Conservation (phyloP, 2,329 filamentous ascomycete species). For the Penicillium sclerotigenum region DNA sequence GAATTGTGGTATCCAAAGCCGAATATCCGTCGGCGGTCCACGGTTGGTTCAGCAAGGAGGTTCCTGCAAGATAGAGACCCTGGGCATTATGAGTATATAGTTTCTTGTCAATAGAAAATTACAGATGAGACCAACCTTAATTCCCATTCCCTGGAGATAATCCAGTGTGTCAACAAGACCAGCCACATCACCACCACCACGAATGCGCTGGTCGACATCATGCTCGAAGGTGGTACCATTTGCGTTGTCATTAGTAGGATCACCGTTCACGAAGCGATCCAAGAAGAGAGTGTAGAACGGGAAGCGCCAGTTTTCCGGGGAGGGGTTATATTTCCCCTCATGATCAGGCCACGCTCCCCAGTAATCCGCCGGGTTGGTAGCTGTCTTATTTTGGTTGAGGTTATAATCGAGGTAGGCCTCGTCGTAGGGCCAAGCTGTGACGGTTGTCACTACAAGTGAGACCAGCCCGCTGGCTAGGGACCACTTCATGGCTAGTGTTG, state of each 20-base stretch:
- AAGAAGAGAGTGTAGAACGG: conserved; percentile 65
- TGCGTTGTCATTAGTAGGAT: conserved; percentile 60
- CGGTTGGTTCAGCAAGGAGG: conserved; percentile 61
- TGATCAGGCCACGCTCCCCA: conserved; percentile 54
- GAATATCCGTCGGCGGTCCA: conserved; percentile 62
- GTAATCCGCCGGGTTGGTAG: conserved; percentile 56
- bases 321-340: conserved; percentile 44
- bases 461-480: conserved; percentile 27
- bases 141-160: conserved; percentile 63
- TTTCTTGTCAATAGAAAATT: neutral
- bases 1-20: conserved; percentile 59
- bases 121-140: conserved; percentile 46
- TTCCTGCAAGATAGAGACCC: conserved; percentile 61
- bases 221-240: conserved; percentile 61
- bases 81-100: conserved; percentile 26
- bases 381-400: conserved; percentile 58
- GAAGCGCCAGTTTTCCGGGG: conserved; percentile 62
- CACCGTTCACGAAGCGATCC: conserved; percentile 63
- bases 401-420: conserved; percentile 54
- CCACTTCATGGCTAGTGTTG: conserved; percentile 32
- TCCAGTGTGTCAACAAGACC: conserved; percentile 60
- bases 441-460: conserved; percentile 30
- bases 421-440: conserved; percentile 47
- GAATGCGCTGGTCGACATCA: conserved; percentile 59
- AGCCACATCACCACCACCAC: conserved; percentile 59